These are phyloP conservation scores for Candida rishiriensis DNA, from an alignment of 805 yeast genomes.

Conservation along the genomic window DNA sequence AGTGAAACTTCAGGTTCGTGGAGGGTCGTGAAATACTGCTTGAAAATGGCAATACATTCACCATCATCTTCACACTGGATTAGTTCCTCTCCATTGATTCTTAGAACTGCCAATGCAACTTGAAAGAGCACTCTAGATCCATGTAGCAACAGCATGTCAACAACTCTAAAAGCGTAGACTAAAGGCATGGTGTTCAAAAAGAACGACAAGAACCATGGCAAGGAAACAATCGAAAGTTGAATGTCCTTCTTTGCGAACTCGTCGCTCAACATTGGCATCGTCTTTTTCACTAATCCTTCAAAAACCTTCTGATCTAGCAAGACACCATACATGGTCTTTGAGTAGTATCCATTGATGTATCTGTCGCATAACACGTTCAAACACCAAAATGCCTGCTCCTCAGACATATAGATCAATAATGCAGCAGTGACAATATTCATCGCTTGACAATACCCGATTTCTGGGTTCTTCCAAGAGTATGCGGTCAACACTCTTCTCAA, in stretches of 20 bases:
- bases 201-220: conserved; percentile 94
- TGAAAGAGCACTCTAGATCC: conserved; percentile 90
- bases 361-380: conserved; percentile 75
- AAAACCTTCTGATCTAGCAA: conserved; percentile 89
- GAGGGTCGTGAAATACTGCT: conserved; percentile 71
- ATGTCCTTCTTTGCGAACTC: conserved; percentile 78
- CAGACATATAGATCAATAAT: conserved; percentile 77
- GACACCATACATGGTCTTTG: conserved; percentile 97
- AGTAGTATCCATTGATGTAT: conserved; percentile 91
- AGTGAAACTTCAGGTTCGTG: conserved; percentile 74
- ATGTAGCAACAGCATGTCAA: conserved; percentile 85
- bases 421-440: conserved; percentile 93
- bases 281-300: conserved; percentile 82
- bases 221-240: conserved; percentile 85
- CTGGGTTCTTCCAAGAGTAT: conserved; percentile 95
- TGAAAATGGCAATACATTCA: conserved; percentile 77
- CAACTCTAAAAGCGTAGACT: conserved; percentile 84
- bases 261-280: conserved; percentile 84
- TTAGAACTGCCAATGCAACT: conserved; percentile 85
- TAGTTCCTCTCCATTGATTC: conserved; percentile 82
- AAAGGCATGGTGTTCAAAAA: conserved; percentile 92
- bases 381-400: conserved; percentile 97
- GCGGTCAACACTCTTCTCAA: conserved; percentile 87
- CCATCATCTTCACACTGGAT: conserved; percentile 87
- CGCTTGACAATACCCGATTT: conserved; percentile 97